Evolutionary conservation across 75 land plant species (phyloP), one percentile per base, ranked within the genome.

Genomic region (Pseudotsuga menziesii): DNA sequence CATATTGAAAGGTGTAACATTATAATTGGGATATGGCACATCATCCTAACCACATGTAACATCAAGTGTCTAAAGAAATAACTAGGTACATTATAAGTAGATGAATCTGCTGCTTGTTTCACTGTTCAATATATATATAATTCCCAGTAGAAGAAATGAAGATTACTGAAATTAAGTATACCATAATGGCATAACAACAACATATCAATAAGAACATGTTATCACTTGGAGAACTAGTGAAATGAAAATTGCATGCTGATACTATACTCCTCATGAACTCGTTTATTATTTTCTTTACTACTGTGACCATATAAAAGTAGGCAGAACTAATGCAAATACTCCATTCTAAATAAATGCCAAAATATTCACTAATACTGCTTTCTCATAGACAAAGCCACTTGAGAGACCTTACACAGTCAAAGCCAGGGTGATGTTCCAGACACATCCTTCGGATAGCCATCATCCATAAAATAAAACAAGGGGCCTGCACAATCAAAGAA

Each of bases 401-500:
- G 72, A 69, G 72, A 69, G 9, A 41, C 23, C 52, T 69, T 69
- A 69, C 72, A 41, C 23, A 36, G 41, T 20, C 72, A 69, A 69
- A 69, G 52, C 72, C 72, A 41, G 25, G 23, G 72, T 69, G 72
- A 69, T 0, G 52, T 41, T 41, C 52, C 52, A 69, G 0, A n/a
- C 72, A 69, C 72, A 69, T 69, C 72, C 72, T 16, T 41, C 25
- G 52, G n/a, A 69, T 12, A 36, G 72, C 72, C 3, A 69, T 15
- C 52, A 69, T 41, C 25, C 39, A 69, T 36, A n/a, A 41, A n/a
- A 69, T 8, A 20, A 69, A 69, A 69, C 44, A n/a, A 39, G 72
- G 72, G 11, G 41, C 48, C 72, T 69, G 39, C 72, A 69, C 14
- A 69, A 36, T 20, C 52, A 22, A 69, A 69, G 11, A 11, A 69